Conservation (phyloP, 495 filamentous ascomycete genomes). For the Xanthoparmelia taractica region DNA sequence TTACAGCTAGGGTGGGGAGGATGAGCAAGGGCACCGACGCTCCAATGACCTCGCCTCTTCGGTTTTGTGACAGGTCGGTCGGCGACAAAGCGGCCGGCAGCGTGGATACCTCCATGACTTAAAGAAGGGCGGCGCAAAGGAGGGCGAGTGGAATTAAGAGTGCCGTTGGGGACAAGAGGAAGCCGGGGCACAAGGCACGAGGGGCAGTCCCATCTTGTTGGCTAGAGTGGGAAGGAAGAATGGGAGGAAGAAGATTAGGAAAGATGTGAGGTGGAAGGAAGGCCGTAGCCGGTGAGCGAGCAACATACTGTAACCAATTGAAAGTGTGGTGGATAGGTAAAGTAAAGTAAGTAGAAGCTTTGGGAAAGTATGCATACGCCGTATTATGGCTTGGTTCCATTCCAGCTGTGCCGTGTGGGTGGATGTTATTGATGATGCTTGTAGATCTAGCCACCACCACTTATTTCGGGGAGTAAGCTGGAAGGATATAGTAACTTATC, state of each 20-base stretch:
- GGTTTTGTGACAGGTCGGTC: neutral
- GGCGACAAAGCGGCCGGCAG: neutral
- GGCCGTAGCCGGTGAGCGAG: neutral
- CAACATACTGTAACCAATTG: too few species aligned
- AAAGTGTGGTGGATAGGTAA: neutral
- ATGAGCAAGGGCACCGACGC: constrained; percentile 17
- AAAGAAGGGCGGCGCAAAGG: neutral
- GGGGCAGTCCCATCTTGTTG: neutral
- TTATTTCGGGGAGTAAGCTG: too few species aligned
- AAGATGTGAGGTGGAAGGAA: neutral
- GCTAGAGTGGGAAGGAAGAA: neutral
- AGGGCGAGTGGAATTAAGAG: neutral
- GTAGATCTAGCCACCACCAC: too few species aligned
- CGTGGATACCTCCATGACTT: neutral
- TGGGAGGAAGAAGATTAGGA: neutral
- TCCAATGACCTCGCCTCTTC: constrained; percentile 11
- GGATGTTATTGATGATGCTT: too few species aligned
- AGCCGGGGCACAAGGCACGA: neutral
- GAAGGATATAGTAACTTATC: too few species aligned
- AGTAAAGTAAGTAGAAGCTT: neutral
- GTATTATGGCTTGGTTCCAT: too few species aligned
- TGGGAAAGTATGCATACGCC: too few species aligned
- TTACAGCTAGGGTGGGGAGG: constrained; percentile 19
- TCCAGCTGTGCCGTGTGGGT: too few species aligned
- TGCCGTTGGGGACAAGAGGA: neutral